A percentile compares a stretch with the other conserved stretches of the same genome.
These are phyloP conservation scores for Galeopsis tetrahit DNA, from an alignment of 257 asterid species.

Conservation along the genomic window DNA sequence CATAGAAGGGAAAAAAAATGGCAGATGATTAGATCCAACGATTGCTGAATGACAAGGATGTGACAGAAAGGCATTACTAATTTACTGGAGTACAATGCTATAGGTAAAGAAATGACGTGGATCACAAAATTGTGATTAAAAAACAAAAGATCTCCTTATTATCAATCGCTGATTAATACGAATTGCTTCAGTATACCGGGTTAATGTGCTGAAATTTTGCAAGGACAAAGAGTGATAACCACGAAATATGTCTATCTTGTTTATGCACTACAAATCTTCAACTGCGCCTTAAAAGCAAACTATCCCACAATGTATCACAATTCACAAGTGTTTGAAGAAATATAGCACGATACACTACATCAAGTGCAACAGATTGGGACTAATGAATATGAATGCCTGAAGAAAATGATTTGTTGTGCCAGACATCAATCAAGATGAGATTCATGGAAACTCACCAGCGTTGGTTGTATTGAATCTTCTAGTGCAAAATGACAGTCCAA, in stretches of 20 bases:
- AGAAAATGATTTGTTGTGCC: slow-evolving; percentile 18
- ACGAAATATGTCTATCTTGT: no score
- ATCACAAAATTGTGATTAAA: no score
- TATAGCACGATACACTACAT: neutral
- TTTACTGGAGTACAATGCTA: no score
- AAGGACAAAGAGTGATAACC: neutral
- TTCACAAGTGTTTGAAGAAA: neutral
- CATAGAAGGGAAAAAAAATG: neutral
- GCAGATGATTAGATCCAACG: slow-evolving; percentile 18
- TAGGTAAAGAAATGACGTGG: no score
- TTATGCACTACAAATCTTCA: neutral
- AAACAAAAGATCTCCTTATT: no score
- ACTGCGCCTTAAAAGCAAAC: no score
- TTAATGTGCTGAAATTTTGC: neutral
- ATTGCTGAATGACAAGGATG: slow-evolving; percentile 26
- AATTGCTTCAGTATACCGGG: neutral
- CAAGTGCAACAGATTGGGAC: neutral
- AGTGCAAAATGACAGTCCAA: slow-evolving; percentile 45
- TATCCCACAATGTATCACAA: no score
- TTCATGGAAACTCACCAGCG: slow-evolving; percentile 7
- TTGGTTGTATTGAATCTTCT: slow-evolving; percentile 36
- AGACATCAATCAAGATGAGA: slow-evolving; percentile 16
- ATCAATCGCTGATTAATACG: no score
- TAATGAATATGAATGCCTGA: slow-evolving; percentile 25
- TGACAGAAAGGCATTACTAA: neutral